Percentiles rank a stretch among this genome's conserved stretches.
These are phyloP conservation scores for Dysphania ambrosioides DNA, from an alignment of 148 eudicot species.

Conservation along the genomic window DNA sequence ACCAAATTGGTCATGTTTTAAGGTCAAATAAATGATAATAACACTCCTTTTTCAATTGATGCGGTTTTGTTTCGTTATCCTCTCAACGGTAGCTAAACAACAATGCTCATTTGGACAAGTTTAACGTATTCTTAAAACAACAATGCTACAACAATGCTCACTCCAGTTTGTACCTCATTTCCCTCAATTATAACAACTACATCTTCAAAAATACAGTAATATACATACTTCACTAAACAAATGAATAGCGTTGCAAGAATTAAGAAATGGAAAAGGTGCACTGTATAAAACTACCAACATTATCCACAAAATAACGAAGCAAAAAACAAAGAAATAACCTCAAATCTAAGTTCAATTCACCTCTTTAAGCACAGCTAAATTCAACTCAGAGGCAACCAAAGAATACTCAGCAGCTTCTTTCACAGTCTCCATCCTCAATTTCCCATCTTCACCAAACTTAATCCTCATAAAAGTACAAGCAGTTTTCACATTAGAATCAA, in stretches of 20 bases:
- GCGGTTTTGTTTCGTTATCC: no score
- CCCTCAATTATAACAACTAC: no score
- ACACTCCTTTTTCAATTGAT: no score
- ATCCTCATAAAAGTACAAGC: conserved; percentile 63
- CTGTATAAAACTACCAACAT: not conserved
- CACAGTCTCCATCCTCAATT: conserved; percentile 53
- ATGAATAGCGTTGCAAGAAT: no score
- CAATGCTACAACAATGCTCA: not conserved
- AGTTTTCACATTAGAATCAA: conserved; percentile 49
- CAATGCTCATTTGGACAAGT: not conserved
- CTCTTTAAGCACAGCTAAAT: conserved; percentile 87
- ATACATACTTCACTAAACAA: not conserved
- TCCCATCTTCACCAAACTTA: conserved; percentile 57
- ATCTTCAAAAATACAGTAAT: no score
- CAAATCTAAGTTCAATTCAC: conserved; percentile 28
- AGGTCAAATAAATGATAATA: no score
- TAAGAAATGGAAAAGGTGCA: no score
- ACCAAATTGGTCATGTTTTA: no score
- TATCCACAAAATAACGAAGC: not conserved
- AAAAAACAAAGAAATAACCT: not conserved
- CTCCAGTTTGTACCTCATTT: not conserved
- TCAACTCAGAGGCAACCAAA: conserved; percentile 58
- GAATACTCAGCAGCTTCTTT: conserved; percentile 75
- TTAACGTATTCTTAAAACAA: no score
- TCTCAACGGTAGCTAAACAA: not conserved